These are phyloP conservation scores for Pseudophaeomoniella oleicola DNA, from an alignment of 2,329 filamentous ascomycete species.

Conservation along the genomic window DNA sequence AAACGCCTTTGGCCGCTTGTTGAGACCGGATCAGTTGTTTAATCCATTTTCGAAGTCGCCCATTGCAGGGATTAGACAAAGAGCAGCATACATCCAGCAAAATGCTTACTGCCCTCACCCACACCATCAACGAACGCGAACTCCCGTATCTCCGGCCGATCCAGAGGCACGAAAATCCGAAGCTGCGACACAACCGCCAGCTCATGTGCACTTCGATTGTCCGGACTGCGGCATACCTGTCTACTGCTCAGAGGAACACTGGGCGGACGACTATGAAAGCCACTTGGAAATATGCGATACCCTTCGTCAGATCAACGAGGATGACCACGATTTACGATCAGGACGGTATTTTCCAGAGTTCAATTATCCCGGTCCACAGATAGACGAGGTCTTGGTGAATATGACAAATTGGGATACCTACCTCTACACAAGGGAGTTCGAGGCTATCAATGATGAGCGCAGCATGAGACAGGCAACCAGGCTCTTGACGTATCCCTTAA, in stretches of 20 bases:
- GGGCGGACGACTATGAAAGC: constrained; percentile 87
- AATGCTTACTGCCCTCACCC: constrained; percentile 91
- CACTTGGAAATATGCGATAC: constrained; percentile 89
- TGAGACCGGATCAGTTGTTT: constrained; percentile 73
- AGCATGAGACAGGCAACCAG: constrained; percentile 86
- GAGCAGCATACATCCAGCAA: constrained; percentile 81
- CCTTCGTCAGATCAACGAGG: constrained; percentile 85
- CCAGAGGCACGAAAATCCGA: constrained; percentile 48
- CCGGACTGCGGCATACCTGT: constrained; percentile 90
- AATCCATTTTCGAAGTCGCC: constrained; percentile 84
- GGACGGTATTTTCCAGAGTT: constrained; percentile 90
- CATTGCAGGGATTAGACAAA: constrained; percentile 69
- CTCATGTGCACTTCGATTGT: constrained; percentile 85
- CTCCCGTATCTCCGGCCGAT: constrained; percentile 50
- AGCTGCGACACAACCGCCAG: constrained; percentile 38
- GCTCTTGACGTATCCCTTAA: constrained; percentile 84
- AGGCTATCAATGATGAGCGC: constrained; percentile 79
- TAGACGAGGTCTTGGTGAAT: constrained; percentile 86
- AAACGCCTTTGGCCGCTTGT: constrained; percentile 20
- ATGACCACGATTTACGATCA: constrained; percentile 86
- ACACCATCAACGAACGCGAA: constrained; percentile 61
- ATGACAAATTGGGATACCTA: constrained; percentile 99
- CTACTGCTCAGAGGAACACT: constrained; percentile 88
- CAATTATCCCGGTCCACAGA: constrained; percentile 73
- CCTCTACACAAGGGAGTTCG: constrained; percentile 69